Evolutionary conservation across 208 protist species (phyloP).

Genomic region (Trypanosomatidae sp.): DNA sequence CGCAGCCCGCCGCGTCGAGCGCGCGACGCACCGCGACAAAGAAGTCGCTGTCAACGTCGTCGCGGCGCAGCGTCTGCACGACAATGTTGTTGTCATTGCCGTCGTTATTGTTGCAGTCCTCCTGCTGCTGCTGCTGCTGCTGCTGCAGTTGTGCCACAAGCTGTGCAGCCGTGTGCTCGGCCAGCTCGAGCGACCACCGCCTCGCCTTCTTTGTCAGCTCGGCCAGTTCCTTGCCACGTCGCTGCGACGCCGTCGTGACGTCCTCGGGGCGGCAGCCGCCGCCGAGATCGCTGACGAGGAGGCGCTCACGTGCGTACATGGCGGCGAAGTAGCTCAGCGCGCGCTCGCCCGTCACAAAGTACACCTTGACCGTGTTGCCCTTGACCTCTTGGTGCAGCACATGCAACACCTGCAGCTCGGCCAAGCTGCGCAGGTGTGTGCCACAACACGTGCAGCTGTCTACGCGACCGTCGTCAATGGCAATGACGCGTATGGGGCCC

Average conservation of each 20-base stretch:
- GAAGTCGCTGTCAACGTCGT: constrained; percentile 57
- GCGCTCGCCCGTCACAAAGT: constrained; percentile 68
- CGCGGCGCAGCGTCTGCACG: constrained; percentile 24
- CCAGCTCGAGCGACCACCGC: constrained; percentile 41
- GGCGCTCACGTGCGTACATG: constrained; percentile 54
- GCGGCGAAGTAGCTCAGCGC: constrained; percentile 19
- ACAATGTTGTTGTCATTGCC: neutral
- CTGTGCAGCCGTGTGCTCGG: constrained; percentile 13
- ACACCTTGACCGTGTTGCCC: constrained; percentile 54
- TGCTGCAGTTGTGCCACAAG: constrained; percentile 12
- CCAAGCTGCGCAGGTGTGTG: constrained; percentile 60
- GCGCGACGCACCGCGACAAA: constrained; percentile 22
- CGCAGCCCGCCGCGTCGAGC: constrained; percentile 14
- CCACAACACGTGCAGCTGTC: constrained; percentile 80
- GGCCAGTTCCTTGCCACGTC: constrained; percentile 25
- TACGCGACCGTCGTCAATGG: constrained; percentile 23
- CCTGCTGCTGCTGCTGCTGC: neutral
- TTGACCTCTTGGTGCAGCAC: constrained; percentile 75
- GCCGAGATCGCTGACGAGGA: constrained; percentile 46
- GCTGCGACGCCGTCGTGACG: constrained; percentile 25
- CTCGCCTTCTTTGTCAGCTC: constrained; percentile 38
- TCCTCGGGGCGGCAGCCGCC: constrained; percentile 40
- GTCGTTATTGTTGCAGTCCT: neutral
- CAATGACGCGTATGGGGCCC: constrained; percentile 67
- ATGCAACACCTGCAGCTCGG: constrained; percentile 58